A percentile compares a stretch with the other conserved stretches of the same genome.
Conservation (phyloP, 2,329 filamentous ascomycete genomes). For the Colletotrichum sp. region DNA sequence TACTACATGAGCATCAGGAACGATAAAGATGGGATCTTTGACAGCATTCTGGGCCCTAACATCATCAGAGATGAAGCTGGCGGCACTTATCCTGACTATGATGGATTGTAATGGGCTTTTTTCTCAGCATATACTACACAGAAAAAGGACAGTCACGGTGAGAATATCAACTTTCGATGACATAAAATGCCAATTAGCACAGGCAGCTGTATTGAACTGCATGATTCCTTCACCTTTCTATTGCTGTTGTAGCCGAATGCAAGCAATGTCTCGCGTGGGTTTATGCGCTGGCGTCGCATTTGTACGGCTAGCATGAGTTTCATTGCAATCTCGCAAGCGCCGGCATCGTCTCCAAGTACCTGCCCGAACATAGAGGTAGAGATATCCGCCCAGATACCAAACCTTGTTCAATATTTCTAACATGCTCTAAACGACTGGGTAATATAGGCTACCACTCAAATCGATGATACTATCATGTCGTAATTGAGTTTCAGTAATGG, state of each 20-base stretch:
- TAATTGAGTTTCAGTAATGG: accelerated
- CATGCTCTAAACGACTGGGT: too few species aligned
- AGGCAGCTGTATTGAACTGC: background rate
- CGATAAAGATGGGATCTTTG: background rate
- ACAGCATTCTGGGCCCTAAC: background rate
- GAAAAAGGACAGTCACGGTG: accelerated
- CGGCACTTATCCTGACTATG: background rate
- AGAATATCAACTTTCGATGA: accelerated
- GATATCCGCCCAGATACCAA: background rate
- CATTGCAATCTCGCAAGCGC: accelerated
- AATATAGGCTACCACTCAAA: too few species aligned
- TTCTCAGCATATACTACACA: accelerated
- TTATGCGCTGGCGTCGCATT: accelerated
- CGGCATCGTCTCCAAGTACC: accelerated
- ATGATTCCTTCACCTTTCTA: accelerated
- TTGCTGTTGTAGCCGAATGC: background rate
- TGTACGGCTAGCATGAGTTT: background rate
- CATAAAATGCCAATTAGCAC: accelerated
- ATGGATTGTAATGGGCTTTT: background rate
- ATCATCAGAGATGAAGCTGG: background rate
- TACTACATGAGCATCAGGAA: background rate
- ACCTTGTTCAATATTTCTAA: background rate
- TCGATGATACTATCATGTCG: accelerated
- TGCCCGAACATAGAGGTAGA: accelerated
- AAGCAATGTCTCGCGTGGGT: accelerated